Conservation (phyloP, 1,139 yeast species). For the Yamadazyma blattariae region DNA sequence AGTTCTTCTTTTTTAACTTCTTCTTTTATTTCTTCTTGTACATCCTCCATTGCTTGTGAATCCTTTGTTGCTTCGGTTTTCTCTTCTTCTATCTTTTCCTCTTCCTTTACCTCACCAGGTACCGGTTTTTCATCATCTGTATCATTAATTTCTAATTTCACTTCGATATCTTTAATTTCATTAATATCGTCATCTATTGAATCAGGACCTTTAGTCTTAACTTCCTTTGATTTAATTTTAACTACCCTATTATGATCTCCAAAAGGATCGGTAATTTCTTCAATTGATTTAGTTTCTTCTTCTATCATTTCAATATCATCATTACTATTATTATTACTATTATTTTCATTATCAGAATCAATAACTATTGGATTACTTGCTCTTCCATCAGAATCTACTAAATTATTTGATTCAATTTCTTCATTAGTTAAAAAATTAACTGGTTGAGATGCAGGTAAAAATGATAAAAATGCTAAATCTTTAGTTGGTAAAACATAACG, state of each 20-base stretch:
- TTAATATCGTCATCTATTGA: neutral
- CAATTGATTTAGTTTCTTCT: conserved; percentile 8
- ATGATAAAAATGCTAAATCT: conserved; percentile 85
- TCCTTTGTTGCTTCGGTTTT: too few relatives aligned
- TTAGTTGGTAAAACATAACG: conserved; percentile 78
- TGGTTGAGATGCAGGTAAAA: conserved; percentile 69
- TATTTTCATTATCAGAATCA: conserved; percentile 6
- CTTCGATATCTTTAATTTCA: neutral
- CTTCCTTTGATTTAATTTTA: conserved; percentile 4
- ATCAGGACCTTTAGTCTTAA: neutral
- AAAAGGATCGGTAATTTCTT: neutral
- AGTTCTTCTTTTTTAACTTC: neutral
- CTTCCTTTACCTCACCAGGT: too few relatives aligned
- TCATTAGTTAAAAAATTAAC: conserved; percentile 45
- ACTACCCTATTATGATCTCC: neutral
- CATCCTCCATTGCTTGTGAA: neutral
- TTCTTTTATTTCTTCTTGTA: neutral
- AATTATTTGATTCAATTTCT: too few relatives aligned
- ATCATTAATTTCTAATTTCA: neutral
- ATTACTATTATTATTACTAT: neutral
- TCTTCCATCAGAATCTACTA: conserved; percentile 1
- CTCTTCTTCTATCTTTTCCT: too few relatives aligned
- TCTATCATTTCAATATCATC: conserved; percentile 11
- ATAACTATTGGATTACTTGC: conserved; percentile 11
- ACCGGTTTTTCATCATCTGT: neutral